Evolutionary conservation across 2,329 filamentous ascomycete species (phyloP).

Genomic region (Trichoderma asperellum): DNA sequence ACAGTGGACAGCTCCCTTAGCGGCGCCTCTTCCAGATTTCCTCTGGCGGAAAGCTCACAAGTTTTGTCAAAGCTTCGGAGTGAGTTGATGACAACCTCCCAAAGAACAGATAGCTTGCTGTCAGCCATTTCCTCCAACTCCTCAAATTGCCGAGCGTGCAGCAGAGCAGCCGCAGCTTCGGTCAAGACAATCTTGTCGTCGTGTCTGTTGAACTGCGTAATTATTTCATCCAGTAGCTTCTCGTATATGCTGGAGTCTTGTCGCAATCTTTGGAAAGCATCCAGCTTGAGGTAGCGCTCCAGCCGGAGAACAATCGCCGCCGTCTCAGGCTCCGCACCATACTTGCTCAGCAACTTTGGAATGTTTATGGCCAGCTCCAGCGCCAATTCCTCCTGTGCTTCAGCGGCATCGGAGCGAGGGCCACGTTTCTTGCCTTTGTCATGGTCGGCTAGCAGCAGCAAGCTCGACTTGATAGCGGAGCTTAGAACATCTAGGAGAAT

Average conservation of each 20-base stretch:
- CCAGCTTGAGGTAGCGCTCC: constrained; percentile 83
- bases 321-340: constrained; percentile 84
- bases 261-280: constrained; percentile 84
- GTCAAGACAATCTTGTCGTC: constrained; percentile 82
- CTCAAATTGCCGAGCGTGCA: constrained; percentile 84
- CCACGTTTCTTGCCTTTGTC: constrained; percentile 62
- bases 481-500: constrained; percentile 87
- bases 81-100: constrained; percentile 80
- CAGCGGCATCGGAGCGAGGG: constrained; percentile 65
- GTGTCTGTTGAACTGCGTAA: constrained; percentile 92
- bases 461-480: constrained; percentile 74
- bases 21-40: constrained; percentile 66
- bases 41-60: constrained; percentile 71
- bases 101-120: constrained; percentile 76
- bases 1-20: constrained; percentile 74
- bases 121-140: constrained; percentile 87
- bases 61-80: constrained; percentile 72
- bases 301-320: constrained; percentile 84
- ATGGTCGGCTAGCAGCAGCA: constrained; percentile 68
- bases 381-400: constrained; percentile 77
- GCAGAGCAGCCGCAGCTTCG: constrained; percentile 79
- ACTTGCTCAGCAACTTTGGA: constrained; percentile 87
- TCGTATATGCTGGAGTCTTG: constrained; percentile 83
- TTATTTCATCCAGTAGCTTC: constrained; percentile 84
- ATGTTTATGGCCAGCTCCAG: constrained; percentile 78